These are phyloP conservation scores for Hypoxylon sp. DNA, from an alignment of 2,329 filamentous ascomycete genomes.

Conservation along the genomic window DNA sequence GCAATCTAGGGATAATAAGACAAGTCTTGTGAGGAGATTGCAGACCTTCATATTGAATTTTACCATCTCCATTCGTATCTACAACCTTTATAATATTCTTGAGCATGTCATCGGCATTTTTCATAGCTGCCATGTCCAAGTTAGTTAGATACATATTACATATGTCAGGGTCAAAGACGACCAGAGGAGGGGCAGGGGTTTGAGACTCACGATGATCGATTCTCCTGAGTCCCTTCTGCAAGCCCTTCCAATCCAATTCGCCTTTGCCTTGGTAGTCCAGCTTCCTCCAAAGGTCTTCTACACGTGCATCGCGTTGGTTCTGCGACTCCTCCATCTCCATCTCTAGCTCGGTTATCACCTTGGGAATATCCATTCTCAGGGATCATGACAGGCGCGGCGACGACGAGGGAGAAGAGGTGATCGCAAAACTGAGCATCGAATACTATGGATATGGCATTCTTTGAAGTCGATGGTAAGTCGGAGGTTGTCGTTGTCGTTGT, in stretches of 20 bases:
- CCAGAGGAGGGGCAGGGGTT: slow-evolving; percentile 16
- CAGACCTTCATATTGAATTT: slow-evolving; percentile 89
- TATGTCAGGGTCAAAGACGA: slow-evolving; percentile 20
- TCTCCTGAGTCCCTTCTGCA: slow-evolving; percentile 84
- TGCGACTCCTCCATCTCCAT: slow-evolving; percentile 79
- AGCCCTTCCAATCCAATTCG: slow-evolving; percentile 81
- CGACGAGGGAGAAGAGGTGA: slow-evolving; percentile 27
- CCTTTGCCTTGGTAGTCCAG: slow-evolving; percentile 81
- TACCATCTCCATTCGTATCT: slow-evolving; percentile 86
- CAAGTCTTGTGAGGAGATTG: slow-evolving; percentile 24
- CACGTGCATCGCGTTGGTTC: slow-evolving; percentile 80
- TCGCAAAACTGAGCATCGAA: slow-evolving; percentile 36
- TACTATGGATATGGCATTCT: slow-evolving; percentile 44
- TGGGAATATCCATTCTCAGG: slow-evolving; percentile 56
- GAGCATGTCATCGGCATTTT: slow-evolving; percentile 90
- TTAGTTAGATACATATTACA: slow-evolving; percentile 32
- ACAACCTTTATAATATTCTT: slow-evolving; percentile 81
- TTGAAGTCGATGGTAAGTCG: slow-evolving; percentile 10
- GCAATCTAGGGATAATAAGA: slow-evolving; percentile 6
- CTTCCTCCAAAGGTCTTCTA: slow-evolving; percentile 84
- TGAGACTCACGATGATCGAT: slow-evolving; percentile 85
- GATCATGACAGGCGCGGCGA: slow-evolving; percentile 51
- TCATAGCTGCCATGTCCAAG: slow-evolving; percentile 65
- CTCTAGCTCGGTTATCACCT: slow-evolving; percentile 60
- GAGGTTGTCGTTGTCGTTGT: slow-evolving; percentile 15